Conservation (phyloP, 257 asterid species). For the Dorcoceras hygrometricum region DNA sequence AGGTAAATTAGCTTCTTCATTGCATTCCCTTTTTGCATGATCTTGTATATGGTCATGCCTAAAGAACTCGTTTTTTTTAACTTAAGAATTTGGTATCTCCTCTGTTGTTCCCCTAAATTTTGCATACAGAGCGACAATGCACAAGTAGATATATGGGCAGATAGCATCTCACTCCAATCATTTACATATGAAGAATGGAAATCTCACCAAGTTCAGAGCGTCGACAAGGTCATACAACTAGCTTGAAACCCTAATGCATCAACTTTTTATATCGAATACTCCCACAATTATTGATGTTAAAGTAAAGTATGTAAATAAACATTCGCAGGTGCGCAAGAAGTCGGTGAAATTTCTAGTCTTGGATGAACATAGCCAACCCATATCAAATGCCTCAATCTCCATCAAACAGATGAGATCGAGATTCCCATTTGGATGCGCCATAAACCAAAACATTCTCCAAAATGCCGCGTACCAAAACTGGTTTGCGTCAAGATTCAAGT, state of each 20-base stretch:
- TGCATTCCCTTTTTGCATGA: too few species aligned
- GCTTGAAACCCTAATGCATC: not conserved
- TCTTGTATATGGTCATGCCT: too few species aligned
- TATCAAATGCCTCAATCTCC: slow-evolving; percentile 49
- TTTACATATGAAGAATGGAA: slow-evolving; percentile 55
- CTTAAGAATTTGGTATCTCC: not conserved
- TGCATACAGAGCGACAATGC: slow-evolving; percentile 44
- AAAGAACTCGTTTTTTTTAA: not conserved
- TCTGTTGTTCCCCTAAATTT: not conserved
- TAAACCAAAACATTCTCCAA: slow-evolving; percentile 43
- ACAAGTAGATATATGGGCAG: slow-evolving; percentile 45
- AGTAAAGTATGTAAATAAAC: not conserved
- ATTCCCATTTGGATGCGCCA: slow-evolving; percentile 54
- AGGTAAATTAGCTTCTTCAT: slow-evolving; percentile 27
- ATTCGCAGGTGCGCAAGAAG: slow-evolving; percentile 48
- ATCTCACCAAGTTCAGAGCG: slow-evolving; percentile 44
- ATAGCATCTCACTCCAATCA: slow-evolving; percentile 61
- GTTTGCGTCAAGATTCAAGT: slow-evolving; percentile 52
- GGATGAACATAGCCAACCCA: slow-evolving; percentile 43
- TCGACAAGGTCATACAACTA: slow-evolving; percentile 40
- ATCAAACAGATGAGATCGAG: slow-evolving; percentile 13
- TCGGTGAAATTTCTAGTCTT: slow-evolving; percentile 50
- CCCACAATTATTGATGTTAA: not conserved
- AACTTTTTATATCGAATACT: not conserved
- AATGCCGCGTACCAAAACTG: slow-evolving; percentile 52